Base-by-base conservation (phyloP, 768 basidiomycete genomes). In the Hericium alpestre region DNA sequence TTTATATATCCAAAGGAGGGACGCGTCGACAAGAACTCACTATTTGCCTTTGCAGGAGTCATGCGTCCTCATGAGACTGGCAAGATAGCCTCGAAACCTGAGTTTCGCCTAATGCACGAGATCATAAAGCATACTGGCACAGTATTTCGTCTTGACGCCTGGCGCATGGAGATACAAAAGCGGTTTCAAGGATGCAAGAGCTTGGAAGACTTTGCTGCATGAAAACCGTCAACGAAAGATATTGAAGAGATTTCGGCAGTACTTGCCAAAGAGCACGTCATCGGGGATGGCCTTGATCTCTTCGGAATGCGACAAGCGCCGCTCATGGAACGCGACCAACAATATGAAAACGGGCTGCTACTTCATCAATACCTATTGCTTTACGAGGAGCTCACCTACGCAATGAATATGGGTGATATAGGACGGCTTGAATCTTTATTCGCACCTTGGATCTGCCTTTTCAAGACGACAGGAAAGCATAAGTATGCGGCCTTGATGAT, bases 341-440 rank as follows among this genome's bases (percentile, higher is more conserved):
- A 70, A 15, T 56, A 59, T 12, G 70, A 74, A 56, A 77, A 78
- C 55, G 49, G 55, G 0, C 38, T 72, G 12, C 55, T 74, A 0
- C 38, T 59, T 1, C 63, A 74, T 15, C 58, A 72, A 27, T 71
- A 4, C 1, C 40, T 39, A 1, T 48, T 75, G 1, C 66, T 77
- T 0, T 78, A 79, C 54, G 70, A 74, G 43, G 76, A 77, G 51
- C 55, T 74, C 1, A 62, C 64, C 5, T 25, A 25, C n/a, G 3
- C 40, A 3, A 41, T 41, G 40, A 41, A 41, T 41, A n/a, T n/a
- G 13, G 40, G 40, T 41, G 25, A 25, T 4, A 25, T 25, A 3
- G 25, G 25, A 0, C 1, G 25, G 3, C 25, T 25, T 4, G 25
- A 25, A 4, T 4, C 25, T 0, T 4, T 25, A 0, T 25, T 25